Conservation (phyloP, 805 yeast species). For the Schwanniomyces polymorphus region DNA sequence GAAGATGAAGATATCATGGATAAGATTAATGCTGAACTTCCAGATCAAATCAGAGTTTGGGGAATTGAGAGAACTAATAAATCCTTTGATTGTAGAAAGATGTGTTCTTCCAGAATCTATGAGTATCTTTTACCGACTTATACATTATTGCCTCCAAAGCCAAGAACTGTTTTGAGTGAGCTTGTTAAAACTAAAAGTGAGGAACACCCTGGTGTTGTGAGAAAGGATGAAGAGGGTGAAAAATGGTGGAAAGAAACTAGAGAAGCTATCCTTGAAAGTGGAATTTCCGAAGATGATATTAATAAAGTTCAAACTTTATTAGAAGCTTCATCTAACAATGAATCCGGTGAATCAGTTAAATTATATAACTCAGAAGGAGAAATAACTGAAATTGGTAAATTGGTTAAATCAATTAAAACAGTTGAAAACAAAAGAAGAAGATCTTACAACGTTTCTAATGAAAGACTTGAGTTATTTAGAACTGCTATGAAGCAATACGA, state of each 20-base stretch:
- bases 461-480: slow-evolving; percentile 63
- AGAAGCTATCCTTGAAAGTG: slow-evolving; percentile 22
- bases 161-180: slow-evolving; percentile 62
- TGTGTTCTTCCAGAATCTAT: slow-evolving; percentile 94
- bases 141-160: slow-evolving; percentile 88
- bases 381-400: slow-evolving; percentile 30
- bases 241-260: slow-evolving; percentile 66
- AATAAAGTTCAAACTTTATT: slow-evolving; percentile 32
- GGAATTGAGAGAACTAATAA: slow-evolving; percentile 87
- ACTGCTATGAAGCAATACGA: slow-evolving; percentile 69
- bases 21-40: slow-evolving; percentile 73
- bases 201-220: slow-evolving; percentile 57
- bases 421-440: slow-evolving; percentile 70
- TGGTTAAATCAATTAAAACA: slow-evolving; percentile 54
- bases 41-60: slow-evolving; percentile 90
- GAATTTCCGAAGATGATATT: slow-evolving; percentile 23
- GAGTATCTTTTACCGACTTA: slow-evolving; percentile 93
- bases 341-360: slow-evolving; percentile 6
- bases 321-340: slow-evolving; percentile 15
- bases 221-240: slow-evolving; percentile 68
- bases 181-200: slow-evolving; percentile 53
- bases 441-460: slow-evolving; percentile 61
- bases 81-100: slow-evolving; percentile 89
- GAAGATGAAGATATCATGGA: slow-evolving; percentile 75
- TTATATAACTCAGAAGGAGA: slow-evolving; percentile 36